Evolutionary conservation across 139 green algal species (phyloP).

Genomic region (Spirogloea muscicola): DNA sequence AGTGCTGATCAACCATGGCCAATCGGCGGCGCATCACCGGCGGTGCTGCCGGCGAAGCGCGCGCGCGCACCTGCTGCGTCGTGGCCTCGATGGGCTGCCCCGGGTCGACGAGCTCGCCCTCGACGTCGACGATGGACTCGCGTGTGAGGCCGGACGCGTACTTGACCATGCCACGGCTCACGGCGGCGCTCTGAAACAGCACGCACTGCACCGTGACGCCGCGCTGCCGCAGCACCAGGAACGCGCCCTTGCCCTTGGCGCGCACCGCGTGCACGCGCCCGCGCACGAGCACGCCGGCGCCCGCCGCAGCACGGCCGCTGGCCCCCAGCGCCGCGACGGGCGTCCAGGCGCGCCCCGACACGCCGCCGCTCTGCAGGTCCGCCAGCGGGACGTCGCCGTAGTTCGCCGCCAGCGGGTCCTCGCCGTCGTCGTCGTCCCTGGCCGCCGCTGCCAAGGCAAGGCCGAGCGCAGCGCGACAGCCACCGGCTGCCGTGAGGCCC

Average conservation of each 20-base stretch:
- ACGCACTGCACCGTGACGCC: constrained; percentile 76
- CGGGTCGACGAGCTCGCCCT: constrained; percentile 61
- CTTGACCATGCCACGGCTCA: constrained; percentile 96
- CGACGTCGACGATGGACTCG: constrained; percentile 94
- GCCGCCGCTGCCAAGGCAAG: no score
- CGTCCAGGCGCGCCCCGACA: constrained; percentile 38
- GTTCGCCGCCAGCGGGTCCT: constrained; percentile 78
- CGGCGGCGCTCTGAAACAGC: constrained; percentile 55
- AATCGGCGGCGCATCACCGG: no score
- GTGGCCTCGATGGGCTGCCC: constrained; percentile 69
- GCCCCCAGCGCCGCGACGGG: constrained; percentile 15
- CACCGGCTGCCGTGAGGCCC: background rate
- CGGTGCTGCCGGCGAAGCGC: no score
- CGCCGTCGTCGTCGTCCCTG: constrained; percentile 59
- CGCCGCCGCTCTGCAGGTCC: constrained; percentile 67
- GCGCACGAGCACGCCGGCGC: constrained; percentile 40
- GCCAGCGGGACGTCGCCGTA: constrained; percentile 82
- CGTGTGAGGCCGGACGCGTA: constrained; percentile 79
- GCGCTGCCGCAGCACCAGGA: constrained; percentile 86
- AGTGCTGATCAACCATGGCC: no score
- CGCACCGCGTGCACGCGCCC: constrained; percentile 77
- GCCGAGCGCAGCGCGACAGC: background rate
- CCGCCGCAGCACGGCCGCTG: background rate
- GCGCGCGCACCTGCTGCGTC: constrained; percentile 63
- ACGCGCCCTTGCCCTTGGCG: constrained; percentile 92